Conservation (phyloP, 441 rosid species). For the Flueggea neowawraea region DNA sequence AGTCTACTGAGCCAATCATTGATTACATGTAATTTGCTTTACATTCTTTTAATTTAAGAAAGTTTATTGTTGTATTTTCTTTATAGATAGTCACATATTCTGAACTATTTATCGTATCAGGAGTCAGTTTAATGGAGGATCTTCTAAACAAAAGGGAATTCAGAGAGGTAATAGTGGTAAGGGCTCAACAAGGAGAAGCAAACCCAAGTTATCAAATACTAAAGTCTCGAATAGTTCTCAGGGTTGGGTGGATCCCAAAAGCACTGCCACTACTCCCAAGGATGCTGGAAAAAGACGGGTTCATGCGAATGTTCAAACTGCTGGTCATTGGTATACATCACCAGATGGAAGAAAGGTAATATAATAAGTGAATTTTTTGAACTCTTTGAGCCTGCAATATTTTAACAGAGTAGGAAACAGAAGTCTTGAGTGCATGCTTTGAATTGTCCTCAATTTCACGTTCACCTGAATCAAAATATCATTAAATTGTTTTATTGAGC, state of each 20-base stretch:
- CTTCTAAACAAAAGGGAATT: conserved; percentile 34
- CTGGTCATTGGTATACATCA: conserved; percentile 86
- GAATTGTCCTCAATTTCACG: too few relatives aligned
- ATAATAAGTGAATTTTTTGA: background rate
- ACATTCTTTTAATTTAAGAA: background rate
- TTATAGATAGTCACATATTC: background rate
- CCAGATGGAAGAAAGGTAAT: conserved; percentile 79
- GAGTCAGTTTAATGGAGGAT: conserved; percentile 66
- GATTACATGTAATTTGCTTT: conserved; percentile 59
- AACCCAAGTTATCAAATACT: conserved; percentile 35
- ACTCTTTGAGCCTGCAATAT: too few relatives aligned
- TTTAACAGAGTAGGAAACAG: too few relatives aligned
- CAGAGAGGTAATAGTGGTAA: conserved; percentile 25
- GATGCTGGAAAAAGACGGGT: conserved; percentile 86
- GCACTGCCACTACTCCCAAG: conserved; percentile 39
- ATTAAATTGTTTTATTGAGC: too few relatives aligned
- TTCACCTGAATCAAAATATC: too few relatives aligned
- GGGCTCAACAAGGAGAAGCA: conserved; percentile 35
- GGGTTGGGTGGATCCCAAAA: conserved; percentile 63
- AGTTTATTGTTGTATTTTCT: too few relatives aligned
- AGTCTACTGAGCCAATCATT: conserved; percentile 35
- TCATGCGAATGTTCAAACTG: conserved; percentile 54
- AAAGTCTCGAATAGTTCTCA: conserved; percentile 24
- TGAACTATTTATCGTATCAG: conserved; percentile 29
- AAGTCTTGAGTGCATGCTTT: too few relatives aligned